phyloP scores from a whole-genome alignment of 1,284 basidiomycete species.

The Porphyrellus sp. region DNA sequence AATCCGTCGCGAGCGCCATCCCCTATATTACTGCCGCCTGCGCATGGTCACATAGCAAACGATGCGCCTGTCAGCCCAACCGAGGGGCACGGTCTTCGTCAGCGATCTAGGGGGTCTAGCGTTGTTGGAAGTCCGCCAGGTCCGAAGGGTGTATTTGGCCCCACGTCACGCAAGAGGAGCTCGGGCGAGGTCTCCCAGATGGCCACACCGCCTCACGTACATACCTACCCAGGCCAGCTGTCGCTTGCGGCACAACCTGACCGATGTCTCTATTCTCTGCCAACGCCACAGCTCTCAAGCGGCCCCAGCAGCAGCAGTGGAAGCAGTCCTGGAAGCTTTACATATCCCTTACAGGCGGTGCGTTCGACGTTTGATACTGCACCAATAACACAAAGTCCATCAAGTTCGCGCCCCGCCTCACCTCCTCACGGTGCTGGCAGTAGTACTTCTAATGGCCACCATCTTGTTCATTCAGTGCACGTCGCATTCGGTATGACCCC shows the following conservation, averaged over 20 bases:
- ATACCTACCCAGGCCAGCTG: conserved; percentile 35
- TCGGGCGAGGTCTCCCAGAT: conserved; percentile 32
- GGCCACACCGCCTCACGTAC: conserved; percentile 31
- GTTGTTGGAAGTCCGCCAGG: conserved; percentile 43
- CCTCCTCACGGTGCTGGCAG: conserved; percentile 19
- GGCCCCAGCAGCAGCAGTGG: conserved; percentile 57
- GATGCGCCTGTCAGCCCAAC: conserved; percentile 34
- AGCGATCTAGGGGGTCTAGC: conserved; percentile 31
- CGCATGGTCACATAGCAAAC: conserved; percentile 31
- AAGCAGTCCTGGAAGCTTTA: conserved; percentile 50
- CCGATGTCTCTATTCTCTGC: conserved; percentile 38
- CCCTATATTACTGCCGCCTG: conserved; percentile 60
- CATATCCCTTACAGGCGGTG: conserved; percentile 30
- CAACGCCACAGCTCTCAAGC: conserved; percentile 60
- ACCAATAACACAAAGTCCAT: conserved; percentile 29
- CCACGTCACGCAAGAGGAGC: conserved; percentile 32
- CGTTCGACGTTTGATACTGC: conserved; percentile 29
- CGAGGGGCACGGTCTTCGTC: conserved; percentile 30
- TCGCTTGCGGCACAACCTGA: conserved; percentile 33
- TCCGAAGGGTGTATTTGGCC: conserved; percentile 26
- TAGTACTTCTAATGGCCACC: conserved; percentile 44
- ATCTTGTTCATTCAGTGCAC: conserved; percentile 76
- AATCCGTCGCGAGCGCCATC: conserved; percentile 65
- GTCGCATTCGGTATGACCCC: conserved; percentile 89
- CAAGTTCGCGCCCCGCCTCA: conserved; percentile 37